These are phyloP conservation scores for Trichoderma lentiforme DNA, from an alignment of 2,329 filamentous ascomycete species.

Conservation along the genomic window DNA sequence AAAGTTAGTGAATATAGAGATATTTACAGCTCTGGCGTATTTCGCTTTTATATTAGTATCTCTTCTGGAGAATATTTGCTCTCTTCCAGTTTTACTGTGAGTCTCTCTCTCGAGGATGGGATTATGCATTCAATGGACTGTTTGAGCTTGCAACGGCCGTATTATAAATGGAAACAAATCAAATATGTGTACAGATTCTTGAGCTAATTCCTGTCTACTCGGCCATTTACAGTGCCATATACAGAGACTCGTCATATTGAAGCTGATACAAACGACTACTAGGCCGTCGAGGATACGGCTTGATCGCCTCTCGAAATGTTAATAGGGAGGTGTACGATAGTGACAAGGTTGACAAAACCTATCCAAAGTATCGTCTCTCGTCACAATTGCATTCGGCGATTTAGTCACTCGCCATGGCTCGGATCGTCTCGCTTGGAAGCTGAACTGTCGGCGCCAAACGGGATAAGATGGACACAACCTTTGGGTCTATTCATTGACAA, in stretches of 20 bases:
- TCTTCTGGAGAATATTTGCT: background rate
- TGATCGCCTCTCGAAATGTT: background rate
- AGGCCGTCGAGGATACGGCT: background rate
- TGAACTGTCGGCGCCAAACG: conserved; percentile 73
- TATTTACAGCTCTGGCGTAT: background rate
- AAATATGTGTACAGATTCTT: background rate
- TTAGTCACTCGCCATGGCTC: background rate
- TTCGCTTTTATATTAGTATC: background rate
- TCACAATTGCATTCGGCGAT: background rate
- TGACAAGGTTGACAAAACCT: background rate
- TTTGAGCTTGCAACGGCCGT: background rate
- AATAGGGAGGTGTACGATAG: background rate
- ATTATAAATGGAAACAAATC: background rate
- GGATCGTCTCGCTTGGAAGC: conserved; percentile 32
- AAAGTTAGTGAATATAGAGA: background rate
- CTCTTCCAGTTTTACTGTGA: background rate
- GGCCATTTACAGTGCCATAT: background rate
- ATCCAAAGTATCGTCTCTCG: background rate
- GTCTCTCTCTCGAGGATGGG: background rate
- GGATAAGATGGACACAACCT: conserved; percentile 67
- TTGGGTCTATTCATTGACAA: conserved; percentile 82
- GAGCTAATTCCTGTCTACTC: background rate
- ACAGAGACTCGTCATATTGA: background rate
- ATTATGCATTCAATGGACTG: background rate
- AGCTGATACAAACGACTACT: background rate